Evolutionary conservation across 306 rosid genomes (phyloP).

Genomic region (Ceratonia siliqua): DNA sequence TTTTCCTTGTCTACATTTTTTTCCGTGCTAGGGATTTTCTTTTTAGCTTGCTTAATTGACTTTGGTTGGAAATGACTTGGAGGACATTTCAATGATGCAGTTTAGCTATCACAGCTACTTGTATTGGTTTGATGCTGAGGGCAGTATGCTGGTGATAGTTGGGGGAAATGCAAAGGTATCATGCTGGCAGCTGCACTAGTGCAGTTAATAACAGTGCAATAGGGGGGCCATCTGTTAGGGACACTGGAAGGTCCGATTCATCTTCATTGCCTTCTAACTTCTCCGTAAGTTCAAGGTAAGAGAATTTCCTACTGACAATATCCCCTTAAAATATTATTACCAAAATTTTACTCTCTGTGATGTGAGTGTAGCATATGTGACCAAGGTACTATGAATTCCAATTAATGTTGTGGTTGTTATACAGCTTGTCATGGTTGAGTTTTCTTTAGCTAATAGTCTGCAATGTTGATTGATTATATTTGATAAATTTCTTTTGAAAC

Average conservation of each 20-base stretch:
- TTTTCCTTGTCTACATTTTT: neutral
- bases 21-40: neutral
- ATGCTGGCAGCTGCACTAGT: slow-evolving; percentile 82
- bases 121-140: slow-evolving; percentile 67
- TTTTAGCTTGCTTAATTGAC: slow-evolving; percentile 20
- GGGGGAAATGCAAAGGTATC: slow-evolving; percentile 94
- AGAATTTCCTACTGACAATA: slow-evolving; percentile 27
- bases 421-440: neutral
- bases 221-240: slow-evolving; percentile 82
- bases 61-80: slow-evolving; percentile 35
- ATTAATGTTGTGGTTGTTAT: neutral
- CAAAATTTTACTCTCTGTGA: slow-evolving; percentile 1
- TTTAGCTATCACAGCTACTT: slow-evolving; percentile 47
- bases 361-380: slow-evolving; percentile 6
- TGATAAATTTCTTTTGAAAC: slow-evolving; percentile 27
- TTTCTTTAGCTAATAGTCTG: neutral
- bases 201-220: slow-evolving; percentile 80
- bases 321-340: neutral
- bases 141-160: slow-evolving; percentile 87
- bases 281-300: slow-evolving; percentile 72
- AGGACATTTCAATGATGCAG: slow-evolving; percentile 42
- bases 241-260: slow-evolving; percentile 79
- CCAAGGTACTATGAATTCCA: neutral
- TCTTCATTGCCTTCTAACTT: slow-evolving; percentile 68
- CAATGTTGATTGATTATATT: neutral